Base-by-base conservation (phyloP, 306 rosid genomes). In the Sechiopsis laciniata region DNA sequence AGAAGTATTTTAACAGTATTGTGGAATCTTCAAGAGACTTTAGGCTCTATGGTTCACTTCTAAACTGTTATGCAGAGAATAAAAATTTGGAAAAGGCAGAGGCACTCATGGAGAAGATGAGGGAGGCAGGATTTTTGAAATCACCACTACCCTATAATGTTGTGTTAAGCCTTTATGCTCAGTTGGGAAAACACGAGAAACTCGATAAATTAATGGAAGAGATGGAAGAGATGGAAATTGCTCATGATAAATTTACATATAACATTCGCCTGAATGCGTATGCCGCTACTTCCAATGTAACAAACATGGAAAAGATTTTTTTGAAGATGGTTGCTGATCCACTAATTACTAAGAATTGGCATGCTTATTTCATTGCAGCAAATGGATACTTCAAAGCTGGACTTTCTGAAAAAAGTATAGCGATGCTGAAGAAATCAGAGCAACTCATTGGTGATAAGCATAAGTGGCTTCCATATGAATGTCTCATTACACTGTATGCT, bases 141-240 rank as follows among this genome's bases (percentile, higher is more conserved):
- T 13, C 74, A 26, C 21, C 84, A 9, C 55, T 66, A 2, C 5
- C 80, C 80, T 88, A 74, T 63, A 91, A 87, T 59, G 83, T 71
- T 55, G 81, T 91, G 95, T 66, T 88, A 54, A 78, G 17, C 52
- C 85, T 91, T n/a, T 88, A 88, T 77, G 84, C 86, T 21, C 84
- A 69, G 63, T 54, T 69, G 13, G 90, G 89, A 63, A 54, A 82
- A 52, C 82, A 79, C 66, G 90, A 84, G 48, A 87, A 85, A 72
- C n/a, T 88, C 12, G 85, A 83, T 53, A 24, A 32, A 53, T 40
- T 91, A 65, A 50, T 80, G 71, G 80, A 77, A 82, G 95, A 80
- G 78, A 89, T 87, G 89, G 79, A 77, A 79, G 87, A 75, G 62
- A 85, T 72, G 21, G 90, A 86, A 55, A 72, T 87, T 22, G 46